Percentiles rank a stretch among this genome's conserved stretches.
Evolutionary conservation across 352 stramenopile species (phyloP).

Genomic region (Phytophthora nicotianae): DNA sequence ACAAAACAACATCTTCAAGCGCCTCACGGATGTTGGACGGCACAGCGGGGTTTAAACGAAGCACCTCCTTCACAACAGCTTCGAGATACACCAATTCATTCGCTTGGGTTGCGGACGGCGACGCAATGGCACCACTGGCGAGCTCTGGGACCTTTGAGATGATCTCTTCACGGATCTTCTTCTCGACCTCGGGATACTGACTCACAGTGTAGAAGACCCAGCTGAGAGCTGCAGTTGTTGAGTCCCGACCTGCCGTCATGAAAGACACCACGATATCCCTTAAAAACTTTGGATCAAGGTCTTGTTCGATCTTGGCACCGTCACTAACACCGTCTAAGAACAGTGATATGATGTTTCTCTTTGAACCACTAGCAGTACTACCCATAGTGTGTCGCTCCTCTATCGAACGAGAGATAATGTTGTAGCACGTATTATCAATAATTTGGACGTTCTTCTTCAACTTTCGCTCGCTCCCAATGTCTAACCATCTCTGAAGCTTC

Average conservation of each 20-base stretch:
- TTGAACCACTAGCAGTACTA: not conserved
- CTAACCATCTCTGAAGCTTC: constrained; percentile 44
- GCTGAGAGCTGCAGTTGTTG: constrained; percentile 55
- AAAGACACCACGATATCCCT: constrained; percentile 77
- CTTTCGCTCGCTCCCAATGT: constrained; percentile 37
- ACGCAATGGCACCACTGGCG: constrained; percentile 6
- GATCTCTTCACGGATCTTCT: constrained; percentile 49
- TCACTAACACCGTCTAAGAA: constrained; percentile 43
- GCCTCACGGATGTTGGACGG: constrained; percentile 40
- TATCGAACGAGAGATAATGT: constrained; percentile 42
- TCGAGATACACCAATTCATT: constrained; percentile 48
- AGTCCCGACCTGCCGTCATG: constrained; percentile 77
- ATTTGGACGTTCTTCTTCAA: constrained; percentile 37
- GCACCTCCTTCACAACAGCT: constrained; percentile 45
- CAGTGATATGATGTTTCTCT: constrained; percentile 48
- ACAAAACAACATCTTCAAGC: constrained; percentile 42
- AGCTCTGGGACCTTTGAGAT: constrained; percentile 22
- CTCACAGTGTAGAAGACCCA: constrained; percentile 75
- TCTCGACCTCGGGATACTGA: constrained; percentile 46
- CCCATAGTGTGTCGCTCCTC: constrained; percentile 5
- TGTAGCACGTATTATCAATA: constrained; percentile 39
- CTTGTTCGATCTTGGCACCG: constrained; percentile 14
- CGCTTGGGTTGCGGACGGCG: constrained; percentile 24
- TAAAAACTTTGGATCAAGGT: constrained; percentile 45
- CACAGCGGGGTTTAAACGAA: constrained; percentile 34